Percentiles rank a stretch among this genome's conserved stretches.
These are phyloP conservation scores for Leccinum broughii DNA, from an alignment of 768 basidiomycete species.

Conservation along the genomic window DNA sequence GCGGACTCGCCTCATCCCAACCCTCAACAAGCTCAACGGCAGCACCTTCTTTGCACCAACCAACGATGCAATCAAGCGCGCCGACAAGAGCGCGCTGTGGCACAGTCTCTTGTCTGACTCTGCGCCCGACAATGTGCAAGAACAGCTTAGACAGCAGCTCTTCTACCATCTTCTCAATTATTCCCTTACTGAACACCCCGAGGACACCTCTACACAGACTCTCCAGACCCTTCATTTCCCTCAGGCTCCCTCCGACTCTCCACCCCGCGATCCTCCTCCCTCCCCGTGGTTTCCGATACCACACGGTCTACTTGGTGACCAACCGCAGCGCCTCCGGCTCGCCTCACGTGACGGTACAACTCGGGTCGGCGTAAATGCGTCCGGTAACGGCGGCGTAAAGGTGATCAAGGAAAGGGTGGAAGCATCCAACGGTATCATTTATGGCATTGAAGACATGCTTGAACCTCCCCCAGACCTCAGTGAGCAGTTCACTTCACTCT, in stretches of 20 bases:
- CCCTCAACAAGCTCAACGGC: conserved; percentile 80
- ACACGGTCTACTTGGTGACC: conserved; percentile 75
- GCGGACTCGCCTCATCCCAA: conserved; percentile 84
- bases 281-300: conserved; percentile 88
- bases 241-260: conserved; percentile 49
- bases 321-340: conserved; percentile 79
- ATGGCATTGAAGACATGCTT: conserved; percentile 75
- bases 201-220: conserved; percentile 38
- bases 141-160: conserved; percentile 83
- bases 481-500: conserved; percentile 36
- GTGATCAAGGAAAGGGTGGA: conserved; percentile 56
- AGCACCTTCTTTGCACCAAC: conserved; percentile 94
- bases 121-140: conserved; percentile 77
- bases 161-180: conserved; percentile 94
- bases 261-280: conserved; percentile 64
- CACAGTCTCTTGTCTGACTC: conserved; percentile 28
- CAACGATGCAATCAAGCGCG: conserved; percentile 79
- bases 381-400: conserved; percentile 71
- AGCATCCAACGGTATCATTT: conserved; percentile 74
- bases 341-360: conserved; percentile 47
- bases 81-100: conserved; percentile 35
- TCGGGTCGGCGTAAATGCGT: conserved; percentile 75
- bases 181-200: conserved; percentile 51
- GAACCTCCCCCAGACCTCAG: conserved; percentile 73
- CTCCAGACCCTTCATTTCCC: conserved; percentile 74